phyloP scores from a whole-genome alignment of 805 yeast genomes.

The Schwanniomyces yamadae region DNA sequence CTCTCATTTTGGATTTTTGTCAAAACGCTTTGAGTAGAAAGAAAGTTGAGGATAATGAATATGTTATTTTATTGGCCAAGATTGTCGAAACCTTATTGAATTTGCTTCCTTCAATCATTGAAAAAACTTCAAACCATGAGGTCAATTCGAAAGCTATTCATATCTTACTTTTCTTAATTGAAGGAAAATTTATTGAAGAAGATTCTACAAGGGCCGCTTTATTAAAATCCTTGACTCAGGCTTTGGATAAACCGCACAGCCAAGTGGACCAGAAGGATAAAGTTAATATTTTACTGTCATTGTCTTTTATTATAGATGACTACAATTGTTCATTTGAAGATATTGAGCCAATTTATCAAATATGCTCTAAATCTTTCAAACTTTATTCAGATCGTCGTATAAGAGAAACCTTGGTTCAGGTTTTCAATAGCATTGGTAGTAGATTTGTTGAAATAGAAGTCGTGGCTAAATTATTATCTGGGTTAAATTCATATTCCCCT shows the following conservation, averaged over 20 bases:
- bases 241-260: conserved; percentile 56
- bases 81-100: conserved; percentile 58
- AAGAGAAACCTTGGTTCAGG: conserved; percentile 57
- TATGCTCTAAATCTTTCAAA: conserved; percentile 58
- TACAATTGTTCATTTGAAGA: conserved; percentile 54
- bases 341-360: conserved; percentile 47
- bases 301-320: conserved; percentile 53
- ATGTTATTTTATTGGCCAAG: conserved; percentile 49
- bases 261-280: conserved; percentile 54
- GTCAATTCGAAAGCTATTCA: conserved; percentile 54
- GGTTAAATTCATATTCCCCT: conserved; percentile 66
- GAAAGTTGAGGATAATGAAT: conserved; percentile 37
- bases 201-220: conserved; percentile 52
- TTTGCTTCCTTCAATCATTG: conserved; percentile 51
- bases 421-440: conserved; percentile 59
- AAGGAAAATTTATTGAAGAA: conserved; percentile 57
- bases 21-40: conserved; percentile 38
- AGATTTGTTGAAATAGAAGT: conserved; percentile 42
- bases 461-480: conserved; percentile 55
- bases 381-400: conserved; percentile 58
- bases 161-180: conserved; percentile 51
- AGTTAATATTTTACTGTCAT: conserved; percentile 54
- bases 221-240: conserved; percentile 55
- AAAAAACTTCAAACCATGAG: conserved; percentile 39
- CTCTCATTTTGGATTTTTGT: conserved; percentile 54